Evolutionary conservation across 306 rosid species (phyloP), one percentile per base, ranked within the genome.

Genomic region (Lupinus albus): DNA sequence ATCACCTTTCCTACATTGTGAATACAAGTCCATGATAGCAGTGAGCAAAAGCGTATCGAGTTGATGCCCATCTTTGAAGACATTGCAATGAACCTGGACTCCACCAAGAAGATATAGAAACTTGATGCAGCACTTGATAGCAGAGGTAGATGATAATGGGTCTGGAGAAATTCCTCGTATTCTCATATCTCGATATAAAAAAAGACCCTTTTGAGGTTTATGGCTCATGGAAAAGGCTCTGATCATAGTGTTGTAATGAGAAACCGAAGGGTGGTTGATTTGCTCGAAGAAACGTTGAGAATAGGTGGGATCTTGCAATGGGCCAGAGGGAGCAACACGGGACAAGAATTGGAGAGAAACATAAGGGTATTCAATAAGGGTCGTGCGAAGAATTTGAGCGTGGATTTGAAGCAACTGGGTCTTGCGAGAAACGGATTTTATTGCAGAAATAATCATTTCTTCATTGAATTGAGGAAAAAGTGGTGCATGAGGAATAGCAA

Each of bases 381-480:
- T 55, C 7, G 80, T 67, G 30, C 74, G 75, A 72, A 89, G 10
- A 25, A 86, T 79, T 50, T 58, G 88, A 81, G 98, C 91, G 58
- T 89, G 98, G 58, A 89, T 82, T 86, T 89, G 96, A 70, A 74
- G 84, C 75, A 92, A 73, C 10, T 83, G 88, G 76, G 82, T 21
- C 47, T 64, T 84, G 0, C 28, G 60, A 56, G 86, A 56, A 68
- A 81, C 75, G 17, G 84, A 86, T 78, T 86, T 79, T 17, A 92
- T 68, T 55, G 81, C 64, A 33, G 83, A 83, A 76, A 84, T 69
- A 9, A 87, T 45, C 0, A 14, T 67, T 30, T 84, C 68, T 60
- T 59, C 67, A 6, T 51, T 68, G 38, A 30, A 56, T 71, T 44
- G 77, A 56, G 78, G 46, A 60, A 71, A 18, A 69, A 57, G 60